Percentiles rank a stretch among this genome's conserved stretches.
Conservation (phyloP, 805 yeast species). For the Clavispora fructus region DNA sequence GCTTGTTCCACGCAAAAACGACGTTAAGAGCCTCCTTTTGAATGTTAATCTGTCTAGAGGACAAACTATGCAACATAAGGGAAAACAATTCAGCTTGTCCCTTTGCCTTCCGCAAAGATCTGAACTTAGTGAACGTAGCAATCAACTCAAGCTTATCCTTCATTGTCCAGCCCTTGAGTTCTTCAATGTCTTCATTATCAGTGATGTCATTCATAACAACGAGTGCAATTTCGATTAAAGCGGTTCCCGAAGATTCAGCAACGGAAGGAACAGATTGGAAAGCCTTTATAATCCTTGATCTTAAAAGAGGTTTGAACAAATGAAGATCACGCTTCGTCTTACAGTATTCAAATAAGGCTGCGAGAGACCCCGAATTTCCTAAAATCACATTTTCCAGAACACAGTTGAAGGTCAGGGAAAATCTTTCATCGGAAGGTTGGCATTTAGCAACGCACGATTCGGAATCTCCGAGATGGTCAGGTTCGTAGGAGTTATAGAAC, state of each 20-base stretch:
- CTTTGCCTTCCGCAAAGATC: slow-evolving; percentile 51
- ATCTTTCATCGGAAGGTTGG: slow-evolving; percentile 42
- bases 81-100: slow-evolving; percentile 49
- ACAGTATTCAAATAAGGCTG: slow-evolving; percentile 35
- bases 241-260: slow-evolving; percentile 60
- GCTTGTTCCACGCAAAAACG: slow-evolving; percentile 58
- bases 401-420: slow-evolving; percentile 35
- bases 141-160: slow-evolving; percentile 56
- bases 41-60: slow-evolving; percentile 54
- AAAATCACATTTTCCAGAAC: slow-evolving; percentile 17
- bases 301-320: slow-evolving; percentile 39
- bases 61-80: slow-evolving; percentile 50
- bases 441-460: slow-evolving; percentile 22
- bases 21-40: slow-evolving; percentile 73
- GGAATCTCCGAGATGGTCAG: not conserved
- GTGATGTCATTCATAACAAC: slow-evolving; percentile 33
- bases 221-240: slow-evolving; percentile 46
- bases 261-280: slow-evolving; percentile 55
- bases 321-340: slow-evolving; percentile 32
- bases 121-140: slow-evolving; percentile 59
- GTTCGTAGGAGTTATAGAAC: slow-evolving; percentile 8
- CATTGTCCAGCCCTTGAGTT: slow-evolving; percentile 33
- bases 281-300: slow-evolving; percentile 55
- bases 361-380: slow-evolving; percentile 27
- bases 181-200: slow-evolving; percentile 18